Conservation (phyloP, 768 basidiomycete genomes). For the Udeniomyces megalosporus region DNA sequence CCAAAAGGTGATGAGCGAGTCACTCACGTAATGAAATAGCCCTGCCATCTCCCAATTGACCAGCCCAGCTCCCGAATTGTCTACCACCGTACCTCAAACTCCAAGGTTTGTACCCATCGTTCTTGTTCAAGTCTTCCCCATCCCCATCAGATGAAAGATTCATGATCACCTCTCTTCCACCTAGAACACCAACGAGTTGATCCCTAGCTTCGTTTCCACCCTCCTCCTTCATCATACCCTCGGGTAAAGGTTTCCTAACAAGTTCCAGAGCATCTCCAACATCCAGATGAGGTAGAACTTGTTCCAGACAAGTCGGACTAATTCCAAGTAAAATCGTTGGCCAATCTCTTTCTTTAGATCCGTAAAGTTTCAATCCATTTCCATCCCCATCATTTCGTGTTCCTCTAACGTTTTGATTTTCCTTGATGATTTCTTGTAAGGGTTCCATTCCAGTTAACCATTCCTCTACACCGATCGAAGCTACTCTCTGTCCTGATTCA, state of each 20-base stretch:
- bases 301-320: constrained; percentile 48
- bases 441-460: constrained; percentile 57
- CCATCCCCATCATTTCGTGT: no score
- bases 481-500: constrained; percentile 43
- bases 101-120: constrained; percentile 53
- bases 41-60: constrained; percentile 81
- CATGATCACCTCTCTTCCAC: constrained; percentile 59
- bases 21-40: constrained; percentile 72
- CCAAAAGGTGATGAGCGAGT: constrained; percentile 7
- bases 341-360: constrained; percentile 19
- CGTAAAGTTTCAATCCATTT: not conserved
- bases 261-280: constrained; percentile 64
- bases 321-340: constrained; percentile 46
- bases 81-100: constrained; percentile 49
- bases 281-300: constrained; percentile 69
- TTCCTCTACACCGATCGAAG: constrained; percentile 46
- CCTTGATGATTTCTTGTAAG: constrained; percentile 21
- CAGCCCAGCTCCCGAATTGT: constrained; percentile 49
- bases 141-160: constrained; percentile 18
- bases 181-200: constrained; percentile 64
- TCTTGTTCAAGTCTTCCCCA: constrained; percentile 16
- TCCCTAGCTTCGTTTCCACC: constrained; percentile 34
- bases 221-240: not conserved
- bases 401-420: not conserved
- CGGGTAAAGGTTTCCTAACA: constrained; percentile 36